phyloP scores from a whole-genome alignment of 306 rosid species.

The Cotoneaster glaucophyllus region DNA sequence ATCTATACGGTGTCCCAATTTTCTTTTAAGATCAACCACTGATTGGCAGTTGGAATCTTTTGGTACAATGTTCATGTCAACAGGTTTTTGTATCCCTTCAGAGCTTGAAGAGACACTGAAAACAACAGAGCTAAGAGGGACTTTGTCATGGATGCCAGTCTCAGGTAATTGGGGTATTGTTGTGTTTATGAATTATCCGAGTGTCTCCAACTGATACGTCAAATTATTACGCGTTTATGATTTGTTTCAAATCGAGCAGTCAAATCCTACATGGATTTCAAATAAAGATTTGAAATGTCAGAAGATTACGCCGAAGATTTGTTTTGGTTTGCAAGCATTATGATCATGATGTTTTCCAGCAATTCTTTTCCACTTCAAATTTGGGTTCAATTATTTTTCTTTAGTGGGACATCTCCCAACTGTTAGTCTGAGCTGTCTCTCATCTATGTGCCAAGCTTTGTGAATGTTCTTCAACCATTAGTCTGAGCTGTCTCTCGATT shows the following conservation, averaged over 20 bases:
- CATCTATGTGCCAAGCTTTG: not conserved
- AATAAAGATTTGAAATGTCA: not conserved
- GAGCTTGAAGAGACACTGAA: not conserved
- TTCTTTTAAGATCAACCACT: not conserved
- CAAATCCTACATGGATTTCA: too few relatives aligned
- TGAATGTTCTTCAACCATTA: not conserved
- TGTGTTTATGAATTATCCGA: not conserved
- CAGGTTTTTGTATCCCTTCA: not conserved
- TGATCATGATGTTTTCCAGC: not conserved
- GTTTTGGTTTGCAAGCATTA: not conserved
- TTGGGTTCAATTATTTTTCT: not conserved
- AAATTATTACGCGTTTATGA: too few relatives aligned
- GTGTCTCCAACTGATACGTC: not conserved
- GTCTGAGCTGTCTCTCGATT: not conserved
- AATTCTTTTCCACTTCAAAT: not conserved
- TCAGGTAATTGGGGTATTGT: not conserved
- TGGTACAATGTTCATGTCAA: not conserved
- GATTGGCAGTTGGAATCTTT: not conserved
- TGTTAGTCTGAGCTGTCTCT: not conserved
- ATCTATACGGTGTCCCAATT: not conserved
- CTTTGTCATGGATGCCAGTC: not conserved
- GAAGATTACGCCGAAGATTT: not conserved
- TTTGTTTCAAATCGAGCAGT: too few relatives aligned
- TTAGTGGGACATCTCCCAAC: not conserved
- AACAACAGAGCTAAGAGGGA: not conserved